A percentile compares a stretch with the other conserved stretches of the same genome.
Conservation (phyloP, 768 basidiomycete genomes). For the Russula vinacea region DNA sequence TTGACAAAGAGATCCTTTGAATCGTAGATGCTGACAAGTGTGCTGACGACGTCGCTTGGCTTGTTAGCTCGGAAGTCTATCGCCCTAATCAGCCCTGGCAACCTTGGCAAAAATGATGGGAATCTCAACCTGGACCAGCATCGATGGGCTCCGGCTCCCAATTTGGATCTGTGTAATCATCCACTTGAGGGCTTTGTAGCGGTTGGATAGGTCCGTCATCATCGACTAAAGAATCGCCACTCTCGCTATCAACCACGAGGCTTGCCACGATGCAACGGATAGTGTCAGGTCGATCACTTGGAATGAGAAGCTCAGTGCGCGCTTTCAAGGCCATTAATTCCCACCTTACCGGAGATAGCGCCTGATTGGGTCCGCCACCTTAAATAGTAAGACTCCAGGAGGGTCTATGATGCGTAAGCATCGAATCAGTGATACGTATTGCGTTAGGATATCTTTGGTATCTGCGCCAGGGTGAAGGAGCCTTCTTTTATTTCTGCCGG, state of each 20-base stretch:
- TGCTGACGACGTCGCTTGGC: slow-evolving; percentile 90
- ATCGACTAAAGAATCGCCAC: slow-evolving; percentile 77
- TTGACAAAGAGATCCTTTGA: slow-evolving; percentile 95
- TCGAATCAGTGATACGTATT: slow-evolving; percentile 91
- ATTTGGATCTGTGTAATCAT: slow-evolving; percentile 86
- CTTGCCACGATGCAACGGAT: slow-evolving; percentile 91
- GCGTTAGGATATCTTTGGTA: slow-evolving; percentile 82
- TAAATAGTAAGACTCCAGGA: slow-evolving; percentile 86
- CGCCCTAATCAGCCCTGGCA: neutral
- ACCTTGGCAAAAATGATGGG: neutral
- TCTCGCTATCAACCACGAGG: slow-evolving; percentile 81
- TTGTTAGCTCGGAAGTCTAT: slow-evolving; percentile 92
- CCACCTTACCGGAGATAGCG: slow-evolving; percentile 70
- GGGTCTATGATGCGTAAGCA: slow-evolving; percentile 90
- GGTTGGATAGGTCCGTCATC: slow-evolving; percentile 80
- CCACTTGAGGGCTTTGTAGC: slow-evolving; percentile 68
- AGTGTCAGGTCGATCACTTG: slow-evolving; percentile 79
- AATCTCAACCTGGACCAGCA: slow-evolving; percentile 78
- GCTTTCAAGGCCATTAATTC: neutral
- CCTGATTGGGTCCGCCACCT: slow-evolving; percentile 90
- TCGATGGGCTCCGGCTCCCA: slow-evolving; percentile 98
- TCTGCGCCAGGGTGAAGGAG: slow-evolving; percentile 95
- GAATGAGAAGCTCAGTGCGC: neutral
- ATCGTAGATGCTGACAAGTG: slow-evolving; percentile 95
- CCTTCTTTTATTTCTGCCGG: slow-evolving; percentile 70